phyloP scores from a whole-genome alignment of 257 asterid genomes.

The Perilla frutescens region DNA sequence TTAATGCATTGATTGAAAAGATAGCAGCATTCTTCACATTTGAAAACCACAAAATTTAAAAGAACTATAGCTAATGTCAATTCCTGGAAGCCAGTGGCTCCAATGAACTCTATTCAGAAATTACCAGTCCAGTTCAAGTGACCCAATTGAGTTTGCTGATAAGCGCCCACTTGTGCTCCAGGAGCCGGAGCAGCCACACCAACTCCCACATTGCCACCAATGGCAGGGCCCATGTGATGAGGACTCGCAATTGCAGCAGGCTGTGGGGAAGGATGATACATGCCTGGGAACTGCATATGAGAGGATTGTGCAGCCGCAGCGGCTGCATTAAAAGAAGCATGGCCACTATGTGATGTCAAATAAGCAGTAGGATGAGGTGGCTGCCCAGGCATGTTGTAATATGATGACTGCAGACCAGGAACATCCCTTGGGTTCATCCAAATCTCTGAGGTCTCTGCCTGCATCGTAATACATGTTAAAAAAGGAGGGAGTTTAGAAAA shows the following conservation, averaged over 20 bases:
- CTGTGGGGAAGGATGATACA: slow-evolving; percentile 79
- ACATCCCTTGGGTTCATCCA: slow-evolving; percentile 90
- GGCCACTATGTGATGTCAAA: slow-evolving; percentile 81
- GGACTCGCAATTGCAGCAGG: slow-evolving; percentile 71
- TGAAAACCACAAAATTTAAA: slow-evolving; percentile 50
- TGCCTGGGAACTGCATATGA: slow-evolving; percentile 88
- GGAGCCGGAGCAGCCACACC: slow-evolving; percentile 84
- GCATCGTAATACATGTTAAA: slow-evolving; percentile 12
- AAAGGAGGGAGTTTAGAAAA: not conserved
- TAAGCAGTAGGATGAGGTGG: slow-evolving; percentile 75
- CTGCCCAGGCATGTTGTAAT: slow-evolving; percentile 88
- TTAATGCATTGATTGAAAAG: slow-evolving; percentile 53
- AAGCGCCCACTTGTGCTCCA: slow-evolving; percentile 79
- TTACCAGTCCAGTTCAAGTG: slow-evolving; percentile 89
- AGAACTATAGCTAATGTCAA: slow-evolving; percentile 48
- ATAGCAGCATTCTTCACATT: slow-evolving; percentile 50
- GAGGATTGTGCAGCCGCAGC: slow-evolving; percentile 85
- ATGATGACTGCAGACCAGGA: slow-evolving; percentile 75
- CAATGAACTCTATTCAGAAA: slow-evolving; percentile 57
- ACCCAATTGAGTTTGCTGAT: slow-evolving; percentile 93
- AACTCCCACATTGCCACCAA: slow-evolving; percentile 79
- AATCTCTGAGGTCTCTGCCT: slow-evolving; percentile 96
- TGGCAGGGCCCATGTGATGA: slow-evolving; percentile 76
- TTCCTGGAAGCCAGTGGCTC: slow-evolving; percentile 44
- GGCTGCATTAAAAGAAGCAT: slow-evolving; percentile 75